Evolutionary conservation across 73 alveolate species (phyloP).

Genomic region (Tetrahymena malaccensis): DNA sequence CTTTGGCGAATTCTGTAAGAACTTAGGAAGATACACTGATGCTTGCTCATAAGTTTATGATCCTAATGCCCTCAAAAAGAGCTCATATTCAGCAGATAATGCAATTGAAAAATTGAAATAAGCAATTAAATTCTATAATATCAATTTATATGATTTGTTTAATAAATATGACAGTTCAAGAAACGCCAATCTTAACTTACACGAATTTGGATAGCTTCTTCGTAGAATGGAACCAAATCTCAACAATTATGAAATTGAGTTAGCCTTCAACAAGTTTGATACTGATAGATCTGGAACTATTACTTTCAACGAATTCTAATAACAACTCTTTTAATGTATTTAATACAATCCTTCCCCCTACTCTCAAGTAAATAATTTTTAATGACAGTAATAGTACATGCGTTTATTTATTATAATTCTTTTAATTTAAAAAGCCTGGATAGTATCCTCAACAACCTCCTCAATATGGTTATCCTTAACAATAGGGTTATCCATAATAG

Average conservation of each 20-base stretch:
- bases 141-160: not conserved
- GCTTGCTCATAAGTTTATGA: not conserved
- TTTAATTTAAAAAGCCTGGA: not conserved
- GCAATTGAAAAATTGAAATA: not conserved
- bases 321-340: not conserved
- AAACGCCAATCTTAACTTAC: not conserved
- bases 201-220: not conserved
- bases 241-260: not conserved
- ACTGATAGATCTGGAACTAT: not conserved
- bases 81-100: not conserved
- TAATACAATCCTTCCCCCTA: not conserved
- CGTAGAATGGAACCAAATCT: not conserved
- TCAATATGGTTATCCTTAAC: not conserved
- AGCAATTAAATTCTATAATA: not conserved
- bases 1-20: not conserved
- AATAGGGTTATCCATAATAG: not conserved
- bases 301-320: not conserved
- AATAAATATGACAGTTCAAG: not conserved
- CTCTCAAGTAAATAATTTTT: not conserved
- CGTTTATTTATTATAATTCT: not conserved
- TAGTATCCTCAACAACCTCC: not conserved
- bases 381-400: not conserved
- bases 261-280: not conserved
- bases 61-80: not conserved
- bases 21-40: not conserved